These are phyloP conservation scores for Boletellus emodensis DNA, from an alignment of 768 basidiomycete genomes.

Conservation along the genomic window DNA sequence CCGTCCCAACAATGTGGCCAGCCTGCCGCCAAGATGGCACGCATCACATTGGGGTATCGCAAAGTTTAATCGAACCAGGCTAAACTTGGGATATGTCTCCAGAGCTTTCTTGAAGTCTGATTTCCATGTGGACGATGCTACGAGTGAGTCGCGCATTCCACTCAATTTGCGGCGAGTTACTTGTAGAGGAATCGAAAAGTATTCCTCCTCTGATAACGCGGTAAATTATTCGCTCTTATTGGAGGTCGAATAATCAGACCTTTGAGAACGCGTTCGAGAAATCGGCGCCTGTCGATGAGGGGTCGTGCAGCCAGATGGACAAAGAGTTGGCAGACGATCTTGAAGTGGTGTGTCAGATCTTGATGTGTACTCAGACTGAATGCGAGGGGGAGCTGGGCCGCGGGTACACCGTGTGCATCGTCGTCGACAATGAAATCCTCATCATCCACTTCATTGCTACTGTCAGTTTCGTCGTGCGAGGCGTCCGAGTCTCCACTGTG, in stretches of 20 bases:
- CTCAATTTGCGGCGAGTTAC: constrained; percentile 65
- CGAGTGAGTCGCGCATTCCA: constrained; percentile 69
- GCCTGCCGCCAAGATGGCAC: constrained; percentile 68
- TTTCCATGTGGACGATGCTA: constrained; percentile 83
- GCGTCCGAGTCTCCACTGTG: constrained; percentile 34
- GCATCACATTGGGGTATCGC: constrained; percentile 72
- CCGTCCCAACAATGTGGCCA: constrained; percentile 59
- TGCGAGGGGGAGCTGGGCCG: constrained; percentile 58
- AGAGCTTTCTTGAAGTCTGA: constrained; percentile 62
- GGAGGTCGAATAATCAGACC: constrained; percentile 31
- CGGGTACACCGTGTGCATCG: constrained; percentile 38
- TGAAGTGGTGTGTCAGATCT: constrained; percentile 76
- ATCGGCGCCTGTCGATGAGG: constrained; percentile 44
- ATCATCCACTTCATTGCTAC: constrained; percentile 20
- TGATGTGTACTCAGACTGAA: constrained; percentile 81
- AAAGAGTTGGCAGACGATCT: constrained; percentile 83
- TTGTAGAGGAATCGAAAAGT: constrained; percentile 68
- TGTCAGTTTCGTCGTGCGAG: constrained; percentile 31
- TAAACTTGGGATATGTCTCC: constrained; percentile 63
- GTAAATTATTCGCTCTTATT: background rate
- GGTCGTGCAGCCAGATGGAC: constrained; percentile 73
- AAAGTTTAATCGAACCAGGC: constrained; percentile 49
- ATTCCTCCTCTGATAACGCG: constrained; percentile 48
- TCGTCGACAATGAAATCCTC: constrained; percentile 63
- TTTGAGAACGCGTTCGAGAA: constrained; percentile 51